Conservation (phyloP, 2,329 filamentous ascomycete species). For the Pseudomassariella vexata region DNA sequence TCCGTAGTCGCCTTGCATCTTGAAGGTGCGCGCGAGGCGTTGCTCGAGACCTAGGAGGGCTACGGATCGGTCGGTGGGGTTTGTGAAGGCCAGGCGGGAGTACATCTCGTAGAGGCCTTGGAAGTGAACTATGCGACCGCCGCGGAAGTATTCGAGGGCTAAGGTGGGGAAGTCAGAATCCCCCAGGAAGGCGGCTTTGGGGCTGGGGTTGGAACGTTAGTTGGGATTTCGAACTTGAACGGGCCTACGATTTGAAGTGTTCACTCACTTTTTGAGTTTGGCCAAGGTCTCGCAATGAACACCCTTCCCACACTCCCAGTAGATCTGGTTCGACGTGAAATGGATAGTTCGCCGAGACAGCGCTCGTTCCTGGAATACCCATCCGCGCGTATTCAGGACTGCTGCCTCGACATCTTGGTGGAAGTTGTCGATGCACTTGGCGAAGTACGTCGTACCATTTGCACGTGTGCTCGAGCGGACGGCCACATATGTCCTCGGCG, state of each 20-base stretch:
- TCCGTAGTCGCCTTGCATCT: slow-evolving; percentile 9
- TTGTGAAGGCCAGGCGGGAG: slow-evolving; percentile 10
- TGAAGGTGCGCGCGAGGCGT: slow-evolving; percentile 8
- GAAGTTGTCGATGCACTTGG: slow-evolving; percentile 12
- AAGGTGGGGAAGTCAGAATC: slow-evolving; percentile 11
- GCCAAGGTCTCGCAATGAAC: slow-evolving; percentile 12
- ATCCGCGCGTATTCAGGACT: slow-evolving; percentile 9
- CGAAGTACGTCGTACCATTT: slow-evolving; percentile 8
- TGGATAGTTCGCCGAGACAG: slow-evolving; percentile 11
- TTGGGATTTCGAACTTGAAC: background rate
- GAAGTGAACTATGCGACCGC: slow-evolving; percentile 10
- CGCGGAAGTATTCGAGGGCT: slow-evolving; percentile 11
- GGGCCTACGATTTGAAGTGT: background rate
- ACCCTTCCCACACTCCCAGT: slow-evolving; percentile 13
- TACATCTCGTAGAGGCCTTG: slow-evolving; percentile 13
- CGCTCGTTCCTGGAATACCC: slow-evolving; percentile 13
- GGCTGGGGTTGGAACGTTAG: slow-evolving; percentile 3
- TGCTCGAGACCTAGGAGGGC: slow-evolving; percentile 12
- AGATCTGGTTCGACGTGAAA: slow-evolving; percentile 10
- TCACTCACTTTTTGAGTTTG: slow-evolving; percentile 11
- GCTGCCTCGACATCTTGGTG: slow-evolving; percentile 9
- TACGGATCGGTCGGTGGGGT: slow-evolving; percentile 8
- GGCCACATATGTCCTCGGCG: background rate
- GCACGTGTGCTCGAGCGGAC: too few species aligned
- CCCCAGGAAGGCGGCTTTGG: slow-evolving; percentile 10